Conservation (phyloP, 768 basidiomycete species). For the Lactarius indigo region DNA sequence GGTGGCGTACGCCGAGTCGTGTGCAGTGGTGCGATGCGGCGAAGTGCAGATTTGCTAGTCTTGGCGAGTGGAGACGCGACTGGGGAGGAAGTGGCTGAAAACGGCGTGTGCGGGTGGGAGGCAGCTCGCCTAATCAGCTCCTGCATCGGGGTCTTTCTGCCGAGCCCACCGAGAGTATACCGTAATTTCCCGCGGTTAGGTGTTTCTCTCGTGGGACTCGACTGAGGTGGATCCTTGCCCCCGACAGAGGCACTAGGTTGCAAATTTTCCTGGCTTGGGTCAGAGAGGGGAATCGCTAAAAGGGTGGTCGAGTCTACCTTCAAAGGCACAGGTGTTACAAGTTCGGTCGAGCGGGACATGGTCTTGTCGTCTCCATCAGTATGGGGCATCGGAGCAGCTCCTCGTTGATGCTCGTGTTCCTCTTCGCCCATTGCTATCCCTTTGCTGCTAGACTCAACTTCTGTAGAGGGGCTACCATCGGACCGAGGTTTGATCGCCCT, state of each 20-base stretch:
- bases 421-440: neutral
- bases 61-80: conserved; percentile 66
- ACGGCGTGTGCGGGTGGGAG: conserved; percentile 62
- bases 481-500: neutral
- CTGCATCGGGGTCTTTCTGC: conserved; percentile 60
- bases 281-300: neutral
- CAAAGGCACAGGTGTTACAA: neutral
- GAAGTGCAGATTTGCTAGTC: conserved; percentile 56
- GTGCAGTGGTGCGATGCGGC: conserved; percentile 72
- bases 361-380: neutral
- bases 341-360: neutral
- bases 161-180: conserved; percentile 17
- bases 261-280: conserved; percentile 8
- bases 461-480: neutral
- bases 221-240: neutral
- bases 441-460: neutral
- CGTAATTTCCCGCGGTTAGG: conserved; percentile 5
- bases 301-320: conserved; percentile 1
- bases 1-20: conserved; percentile 71
- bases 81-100: conserved; percentile 34
- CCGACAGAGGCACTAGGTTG: neutral
- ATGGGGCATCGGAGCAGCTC: neutral
- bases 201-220: conserved; percentile 3
- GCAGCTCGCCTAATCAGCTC: conserved; percentile 73
- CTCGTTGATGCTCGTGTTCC: neutral